A percentile compares a stretch with the other conserved stretches of the same genome.
These are phyloP conservation scores for Candida peoriensis DNA, from an alignment of 805 yeast genomes.

Conservation along the genomic window DNA sequence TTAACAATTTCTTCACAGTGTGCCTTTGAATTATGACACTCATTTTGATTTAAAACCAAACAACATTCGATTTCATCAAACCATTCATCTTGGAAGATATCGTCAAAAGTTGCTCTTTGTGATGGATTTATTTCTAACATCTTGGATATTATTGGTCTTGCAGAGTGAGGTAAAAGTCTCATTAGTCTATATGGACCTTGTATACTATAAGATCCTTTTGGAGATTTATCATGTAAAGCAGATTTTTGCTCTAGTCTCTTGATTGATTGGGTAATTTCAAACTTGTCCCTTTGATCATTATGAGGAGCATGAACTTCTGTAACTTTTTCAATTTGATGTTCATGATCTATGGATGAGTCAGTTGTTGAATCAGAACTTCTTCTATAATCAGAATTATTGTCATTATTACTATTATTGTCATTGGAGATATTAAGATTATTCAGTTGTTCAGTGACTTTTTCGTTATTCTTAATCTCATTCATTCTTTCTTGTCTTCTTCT, in stretches of 20 bases:
- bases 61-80: constrained; percentile 44
- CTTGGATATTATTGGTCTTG: constrained; percentile 66
- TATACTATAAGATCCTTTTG: constrained; percentile 18
- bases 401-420: no score
- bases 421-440: no score
- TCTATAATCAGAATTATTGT: no score
- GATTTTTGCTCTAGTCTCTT: constrained; percentile 1
- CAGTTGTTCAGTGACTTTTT: no score
- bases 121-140: constrained; percentile 60
- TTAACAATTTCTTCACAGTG: neutral
- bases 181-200: constrained; percentile 81
- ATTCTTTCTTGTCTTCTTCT: constrained; percentile 49
- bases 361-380: no score
- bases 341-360: no score
- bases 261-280: neutral
- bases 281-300: constrained; percentile 1
- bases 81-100: constrained; percentile 68
- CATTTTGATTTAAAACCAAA: neutral
- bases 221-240: no score
- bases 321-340: no score
- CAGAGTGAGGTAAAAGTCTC: constrained; percentile 78
- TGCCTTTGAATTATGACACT: no score
- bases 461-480: no score
- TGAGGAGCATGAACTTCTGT: no score
- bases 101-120: constrained; percentile 61